Evolutionary conservation across 768 basidiomycete genomes (phyloP).

Genomic region (Omphalotus guepiniiformis): DNA sequence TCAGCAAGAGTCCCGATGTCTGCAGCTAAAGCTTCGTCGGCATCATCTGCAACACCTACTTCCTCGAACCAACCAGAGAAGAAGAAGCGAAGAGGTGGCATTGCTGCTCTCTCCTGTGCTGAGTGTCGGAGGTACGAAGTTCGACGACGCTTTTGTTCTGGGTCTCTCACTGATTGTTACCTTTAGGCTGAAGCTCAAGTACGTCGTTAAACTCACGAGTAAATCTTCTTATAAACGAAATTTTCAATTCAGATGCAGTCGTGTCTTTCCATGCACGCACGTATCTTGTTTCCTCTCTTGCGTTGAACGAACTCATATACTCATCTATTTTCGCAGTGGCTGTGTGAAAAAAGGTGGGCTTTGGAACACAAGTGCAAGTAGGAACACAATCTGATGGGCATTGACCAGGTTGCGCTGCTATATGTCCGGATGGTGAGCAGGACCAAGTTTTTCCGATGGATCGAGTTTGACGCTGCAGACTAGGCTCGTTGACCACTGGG

Average conservation of each 20-base stretch:
- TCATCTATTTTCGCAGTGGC: constrained; percentile 31
- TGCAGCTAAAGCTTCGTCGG: constrained; percentile 4
- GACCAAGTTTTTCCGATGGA: background rate
- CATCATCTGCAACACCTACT: background rate
- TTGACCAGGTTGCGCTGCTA: constrained; percentile 41
- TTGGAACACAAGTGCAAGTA: background rate
- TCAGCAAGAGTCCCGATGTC: constrained; percentile 7
- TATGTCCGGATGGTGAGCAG: constrained; percentile 59
- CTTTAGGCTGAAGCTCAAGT: constrained; percentile 5
- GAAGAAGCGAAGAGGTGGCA: constrained; percentile 6
- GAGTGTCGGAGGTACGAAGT: constrained; percentile 3
- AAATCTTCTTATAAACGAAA: background rate
- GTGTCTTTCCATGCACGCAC: constrained; percentile 64
- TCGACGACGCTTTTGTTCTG: too few relatives aligned
- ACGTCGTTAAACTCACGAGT: background rate
- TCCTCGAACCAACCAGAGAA: constrained; percentile 4
- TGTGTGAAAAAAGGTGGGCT: constrained; percentile 47
- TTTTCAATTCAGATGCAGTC: constrained; percentile 15
- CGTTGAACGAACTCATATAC: constrained; percentile 2
- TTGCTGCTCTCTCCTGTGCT: constrained; percentile 6
- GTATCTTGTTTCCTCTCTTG: constrained; percentile 11
- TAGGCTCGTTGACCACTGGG: constrained; percentile 68
- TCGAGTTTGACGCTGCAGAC: constrained; percentile 8
- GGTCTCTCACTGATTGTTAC: too few relatives aligned
- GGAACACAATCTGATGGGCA: constrained; percentile 20